phyloP scores from a whole-genome alignment of 495 filamentous ascomycete species.

The Penicillium desertorum region DNA sequence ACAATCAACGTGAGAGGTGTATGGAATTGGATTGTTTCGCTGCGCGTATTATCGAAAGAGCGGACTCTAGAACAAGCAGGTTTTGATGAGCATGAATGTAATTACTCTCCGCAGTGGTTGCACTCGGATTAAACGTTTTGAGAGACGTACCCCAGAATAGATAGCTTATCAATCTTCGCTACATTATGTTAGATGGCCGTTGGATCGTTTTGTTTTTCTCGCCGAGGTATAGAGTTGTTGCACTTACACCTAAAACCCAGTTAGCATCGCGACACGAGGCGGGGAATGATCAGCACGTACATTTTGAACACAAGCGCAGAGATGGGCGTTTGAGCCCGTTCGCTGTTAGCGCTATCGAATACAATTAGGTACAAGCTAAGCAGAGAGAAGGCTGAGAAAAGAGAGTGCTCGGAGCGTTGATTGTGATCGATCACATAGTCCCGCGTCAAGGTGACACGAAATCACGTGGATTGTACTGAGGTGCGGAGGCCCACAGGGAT shows the following conservation, averaged over 20 bases:
- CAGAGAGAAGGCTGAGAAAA: background rate
- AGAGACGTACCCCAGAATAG: conserved; percentile 66
- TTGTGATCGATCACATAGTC: conserved; percentile 24
- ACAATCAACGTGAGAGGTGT: conserved; percentile 93
- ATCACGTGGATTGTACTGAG: conserved; percentile 30
- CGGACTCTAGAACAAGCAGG: conserved; percentile 60
- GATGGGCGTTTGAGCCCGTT: conserved; percentile 7
- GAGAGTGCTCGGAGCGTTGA: conserved; percentile 13
- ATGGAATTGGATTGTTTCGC: conserved; percentile 84
- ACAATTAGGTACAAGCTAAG: background rate
- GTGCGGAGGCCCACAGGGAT: conserved; percentile 20
- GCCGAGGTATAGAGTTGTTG: background rate
- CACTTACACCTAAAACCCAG: conserved; percentile 32
- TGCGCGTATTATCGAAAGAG: conserved; percentile 78
- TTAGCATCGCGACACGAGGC: conserved; percentile 22
- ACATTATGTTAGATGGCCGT: conserved; percentile 8
- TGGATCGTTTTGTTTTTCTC: conserved; percentile 4
- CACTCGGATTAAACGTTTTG: background rate
- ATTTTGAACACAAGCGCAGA: conserved; percentile 19
- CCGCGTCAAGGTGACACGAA: conserved; percentile 36
- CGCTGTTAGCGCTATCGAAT: background rate
- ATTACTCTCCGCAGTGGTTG: conserved; percentile 6
- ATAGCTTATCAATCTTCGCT: conserved; percentile 85
- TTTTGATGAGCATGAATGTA: conserved; percentile 6
- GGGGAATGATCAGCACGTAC: conserved; percentile 20